Evolutionary conservation across 2,329 filamentous ascomycete species (phyloP), one percentile per base, ranked within the genome.

Genomic region (Aspergillus ustus): DNA sequence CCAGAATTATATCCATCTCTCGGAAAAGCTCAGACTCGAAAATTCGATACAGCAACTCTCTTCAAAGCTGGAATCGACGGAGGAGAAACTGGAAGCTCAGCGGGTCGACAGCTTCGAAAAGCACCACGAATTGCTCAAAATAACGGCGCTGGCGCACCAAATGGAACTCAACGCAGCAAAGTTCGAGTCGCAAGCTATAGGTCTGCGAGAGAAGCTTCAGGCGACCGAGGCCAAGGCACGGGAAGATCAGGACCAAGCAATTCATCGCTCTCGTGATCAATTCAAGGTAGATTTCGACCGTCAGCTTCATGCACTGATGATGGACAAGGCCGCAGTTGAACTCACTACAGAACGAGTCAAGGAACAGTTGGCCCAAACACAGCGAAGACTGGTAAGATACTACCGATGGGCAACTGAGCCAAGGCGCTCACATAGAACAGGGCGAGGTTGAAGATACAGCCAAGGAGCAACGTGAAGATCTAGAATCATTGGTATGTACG

Each of bases 241-340:
- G 20, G 69, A 74, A 40, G 73, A 77, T 61, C 31, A 75, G 59
- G 69, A 66, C 20, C 67, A 73, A 65, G 76, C 75, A 46, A 70
- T 70, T 55, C 52, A 68, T 17, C 57, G 66, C n/a, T 61, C 67
- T 7, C 71, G 69, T 46, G 71, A 74, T 17, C 66, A 73, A 48
- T 67, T 66, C 48, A 70, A 61, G 50, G 70, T 67, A 13, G 67
- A 58, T 34, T 74, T 71, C n/a, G 73, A 77, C 40, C 70, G 72
- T 57, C 66, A 72, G 45, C 44, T 72, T 8, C 67, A 73, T 57
- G 63, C 59, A 19, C 50, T 75, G 3, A 58, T 67, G 44, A 66
- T 65, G 9, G 72, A 73, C 51, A 78, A 74, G 45, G 8, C 51
- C 11, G 58, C 63, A 1, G 31, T 72, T 11, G 66, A 73, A 54